These are phyloP conservation scores for Boletus subluridellus DNA, from an alignment of 1,284 basidiomycete species.

Conservation along the genomic window DNA sequence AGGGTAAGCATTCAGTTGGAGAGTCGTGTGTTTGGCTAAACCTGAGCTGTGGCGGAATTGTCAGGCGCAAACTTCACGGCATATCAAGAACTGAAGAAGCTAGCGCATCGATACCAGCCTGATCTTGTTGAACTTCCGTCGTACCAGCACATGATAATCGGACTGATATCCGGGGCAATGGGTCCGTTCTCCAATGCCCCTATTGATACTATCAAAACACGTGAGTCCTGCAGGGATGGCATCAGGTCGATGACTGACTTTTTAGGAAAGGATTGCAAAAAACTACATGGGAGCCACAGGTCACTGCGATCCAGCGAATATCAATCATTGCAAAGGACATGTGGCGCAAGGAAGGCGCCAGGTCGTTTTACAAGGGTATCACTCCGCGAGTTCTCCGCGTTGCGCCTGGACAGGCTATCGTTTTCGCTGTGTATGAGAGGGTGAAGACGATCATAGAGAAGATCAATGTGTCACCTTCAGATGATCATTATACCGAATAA, in stretches of 20 bases:
- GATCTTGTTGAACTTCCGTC: constrained; percentile 76
- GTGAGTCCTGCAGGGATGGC: constrained; percentile 44
- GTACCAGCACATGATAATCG: constrained; percentile 93
- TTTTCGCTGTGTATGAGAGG: constrained; percentile 89
- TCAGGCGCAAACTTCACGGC: constrained; percentile 96
- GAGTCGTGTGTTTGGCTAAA: neutral
- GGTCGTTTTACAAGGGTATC: constrained; percentile 96
- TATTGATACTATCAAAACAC: constrained; percentile 97
- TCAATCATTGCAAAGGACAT: constrained; percentile 82
- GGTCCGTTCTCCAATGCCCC: constrained; percentile 97
- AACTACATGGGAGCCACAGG: constrained; percentile 71
- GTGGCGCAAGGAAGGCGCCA: constrained; percentile 88
- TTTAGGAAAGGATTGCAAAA: constrained; percentile 71
- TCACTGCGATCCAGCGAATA: constrained; percentile 77
- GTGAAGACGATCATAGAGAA: constrained; percentile 73
- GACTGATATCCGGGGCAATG: constrained; percentile 94
- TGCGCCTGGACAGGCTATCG: constrained; percentile 90
- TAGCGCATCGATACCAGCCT: constrained; percentile 76
- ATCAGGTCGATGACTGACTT: constrained; percentile 4
- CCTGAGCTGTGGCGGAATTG: neutral
- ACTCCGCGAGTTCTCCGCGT: constrained; percentile 95
- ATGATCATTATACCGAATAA: constrained; percentile 65
- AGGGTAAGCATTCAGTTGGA: constrained; percentile 54
- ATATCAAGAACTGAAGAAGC: constrained; percentile 94
- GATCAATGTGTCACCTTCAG: constrained; percentile 55